Base-by-base conservation (phyloP, 148 eudicot genomes). In the Cornus kousa region DNA sequence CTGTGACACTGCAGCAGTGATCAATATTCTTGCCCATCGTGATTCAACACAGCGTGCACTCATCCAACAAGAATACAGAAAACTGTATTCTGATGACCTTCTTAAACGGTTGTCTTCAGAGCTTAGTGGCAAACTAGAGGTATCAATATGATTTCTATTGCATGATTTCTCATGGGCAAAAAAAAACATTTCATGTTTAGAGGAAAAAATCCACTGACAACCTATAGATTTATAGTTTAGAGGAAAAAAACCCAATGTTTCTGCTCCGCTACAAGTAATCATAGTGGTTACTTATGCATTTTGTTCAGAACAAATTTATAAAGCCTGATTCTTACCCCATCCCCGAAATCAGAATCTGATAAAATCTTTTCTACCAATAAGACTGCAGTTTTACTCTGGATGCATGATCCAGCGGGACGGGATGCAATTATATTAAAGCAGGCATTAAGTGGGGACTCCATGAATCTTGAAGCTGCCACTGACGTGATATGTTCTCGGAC, bases 401-500 rank as follows among this genome's bases (percentile, higher is more conserved):
- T 92, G 89, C 83, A 85, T 64, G 93, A 92, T 82, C 95, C 93
- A 24, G 93, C 92, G 39, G 43, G 81, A 14, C 88, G 95, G n/a
- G 98, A 94, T 90, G 98, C 97, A 76, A 82, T 83, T 24, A 48
- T 86, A n/a, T 72, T 92, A 72, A 89, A 85, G 77, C 80, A 86
- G 70, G 89, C 97, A 40, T 81, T 92, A 65, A 71, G 76, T 46
- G 86, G 80, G 64, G 81, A 82, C 60, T 17, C 35, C 3, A 9
- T 78, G 22, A 82, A 92, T 87, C 83, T 89, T 20, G 85, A 69
- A 83, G 85, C 85, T 68, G 97, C 86, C 48, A 85, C 93, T 67
- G 97, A 92, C 89, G 91, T 92, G 39, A 88, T 94, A 76, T 94
- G 98, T 80, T 91, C 95, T 78, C 88, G 95, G 40, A 89, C 95